phyloP scores from a whole-genome alignment of 2,329 filamentous ascomycete species.

The Calonectria honghensis region DNA sequence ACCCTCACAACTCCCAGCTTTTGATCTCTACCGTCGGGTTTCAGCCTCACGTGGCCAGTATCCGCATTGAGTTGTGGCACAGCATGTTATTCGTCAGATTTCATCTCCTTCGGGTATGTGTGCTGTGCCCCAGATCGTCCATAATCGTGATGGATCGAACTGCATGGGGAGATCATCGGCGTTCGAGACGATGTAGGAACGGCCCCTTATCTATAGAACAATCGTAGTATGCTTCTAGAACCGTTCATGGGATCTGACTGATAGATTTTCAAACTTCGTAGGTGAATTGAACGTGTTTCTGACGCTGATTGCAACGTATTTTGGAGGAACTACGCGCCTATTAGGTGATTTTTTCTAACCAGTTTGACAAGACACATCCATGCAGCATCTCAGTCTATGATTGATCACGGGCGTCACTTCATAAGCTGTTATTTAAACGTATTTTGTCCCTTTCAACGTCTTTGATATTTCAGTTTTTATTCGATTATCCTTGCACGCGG shows the following conservation, averaged over 20 bases:
- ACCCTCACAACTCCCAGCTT: not conserved
- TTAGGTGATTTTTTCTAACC: not conserved
- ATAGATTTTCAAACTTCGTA: not conserved
- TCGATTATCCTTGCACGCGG: not conserved
- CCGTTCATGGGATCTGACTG: not conserved
- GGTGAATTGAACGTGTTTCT: too few relatives aligned
- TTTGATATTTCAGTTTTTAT: not conserved
- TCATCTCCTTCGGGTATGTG: not conserved
- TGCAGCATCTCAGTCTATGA: not conserved
- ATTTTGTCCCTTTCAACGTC: not conserved
- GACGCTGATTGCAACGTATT: not conserved
- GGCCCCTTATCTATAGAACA: not conserved
- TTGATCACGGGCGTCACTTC: not conserved
- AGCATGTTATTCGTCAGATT: constrained; percentile 11
- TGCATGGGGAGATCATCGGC: not conserved
- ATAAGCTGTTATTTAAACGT: not conserved
- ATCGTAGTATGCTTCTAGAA: not conserved
- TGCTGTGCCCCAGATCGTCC: constrained; percentile 19
- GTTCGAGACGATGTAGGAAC: not conserved
- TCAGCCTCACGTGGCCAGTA: not conserved
- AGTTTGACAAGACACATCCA: not conserved
- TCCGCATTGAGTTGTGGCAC: constrained; percentile 10
- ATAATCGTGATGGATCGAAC: constrained; percentile 22
- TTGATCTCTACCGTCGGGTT: not conserved
- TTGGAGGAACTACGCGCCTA: not conserved